phyloP scores from a whole-genome alignment of 495 filamentous ascomycete species.

The Trichoderma erinaceum region DNA sequence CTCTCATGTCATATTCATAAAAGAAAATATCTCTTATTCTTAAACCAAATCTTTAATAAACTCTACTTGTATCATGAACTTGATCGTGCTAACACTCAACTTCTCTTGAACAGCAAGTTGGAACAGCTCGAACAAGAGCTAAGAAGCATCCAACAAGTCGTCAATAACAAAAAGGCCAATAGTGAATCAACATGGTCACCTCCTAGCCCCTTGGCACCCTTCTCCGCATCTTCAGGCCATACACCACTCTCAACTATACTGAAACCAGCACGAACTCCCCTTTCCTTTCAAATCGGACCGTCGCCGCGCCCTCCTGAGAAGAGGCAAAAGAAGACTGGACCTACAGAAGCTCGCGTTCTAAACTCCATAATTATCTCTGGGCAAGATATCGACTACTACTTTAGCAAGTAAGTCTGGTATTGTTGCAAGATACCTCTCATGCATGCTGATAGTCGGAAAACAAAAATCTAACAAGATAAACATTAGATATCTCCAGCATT shows the following conservation, averaged over 20 bases:
- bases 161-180: conserved; percentile 19
- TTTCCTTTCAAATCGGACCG: background rate
- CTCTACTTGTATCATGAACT: background rate
- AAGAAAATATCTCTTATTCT: too few relatives aligned
- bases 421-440: too few relatives aligned
- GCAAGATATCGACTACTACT: conserved; percentile 42
- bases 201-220: background rate
- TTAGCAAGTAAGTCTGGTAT: conserved; percentile 30
- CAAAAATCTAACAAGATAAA: background rate
- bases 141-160: conserved; percentile 40
- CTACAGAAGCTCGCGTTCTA: conserved; percentile 33
- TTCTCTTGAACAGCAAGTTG: conserved; percentile 29
- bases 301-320: conserved; percentile 15
- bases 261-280: background rate
- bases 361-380: conserved; percentile 41
- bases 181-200: background rate
- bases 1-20: background rate
- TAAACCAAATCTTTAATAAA: too few relatives aligned
- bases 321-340: conserved; percentile 17
- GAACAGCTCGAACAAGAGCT: conserved; percentile 41
- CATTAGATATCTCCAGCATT: conserved; percentile 35
- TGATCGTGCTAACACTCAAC: conserved; percentile 10
- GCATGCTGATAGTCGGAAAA: background rate
- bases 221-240: background rate
- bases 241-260: background rate